Conservation (phyloP, 495 filamentous ascomycete species). For the Annulohypoxylon bovei region DNA sequence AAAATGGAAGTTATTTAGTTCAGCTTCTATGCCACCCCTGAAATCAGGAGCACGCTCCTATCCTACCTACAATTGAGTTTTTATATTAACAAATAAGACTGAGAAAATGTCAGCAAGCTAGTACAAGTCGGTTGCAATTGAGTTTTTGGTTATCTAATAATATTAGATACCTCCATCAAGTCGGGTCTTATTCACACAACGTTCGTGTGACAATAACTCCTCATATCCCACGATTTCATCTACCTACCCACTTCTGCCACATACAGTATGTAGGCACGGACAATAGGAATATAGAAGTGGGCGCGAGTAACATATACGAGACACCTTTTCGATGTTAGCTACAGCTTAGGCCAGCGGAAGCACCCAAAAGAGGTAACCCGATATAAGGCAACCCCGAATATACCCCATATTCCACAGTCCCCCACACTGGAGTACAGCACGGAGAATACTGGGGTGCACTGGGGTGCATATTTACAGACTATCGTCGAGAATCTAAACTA, state of each 20-base stretch:
- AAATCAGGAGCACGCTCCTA: neutral
- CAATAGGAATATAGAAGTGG: neutral
- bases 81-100: neutral
- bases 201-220: neutral
- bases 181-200: neutral
- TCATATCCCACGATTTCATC: neutral
- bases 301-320: neutral
- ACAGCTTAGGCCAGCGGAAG: neutral
- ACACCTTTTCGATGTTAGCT: neutral
- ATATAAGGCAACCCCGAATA: constrained; percentile 5
- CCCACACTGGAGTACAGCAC: constrained; percentile 1
- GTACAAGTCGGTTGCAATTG: neutral
- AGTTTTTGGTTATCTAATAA: neutral
- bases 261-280: neutral
- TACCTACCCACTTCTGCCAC: neutral
- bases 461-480: neutral
- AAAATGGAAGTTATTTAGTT: neutral
- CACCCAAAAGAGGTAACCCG: neutral
- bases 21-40: neutral
- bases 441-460: neutral
- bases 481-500: neutral
- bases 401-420: constrained; percentile 2
- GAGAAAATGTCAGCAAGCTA: neutral
- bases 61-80: neutral
- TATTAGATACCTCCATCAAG: neutral